Evolutionary conservation across 2,329 filamentous ascomycete genomes (phyloP), one percentile per base, ranked within the genome.

Genomic region (Trichoderma sp.): DNA sequence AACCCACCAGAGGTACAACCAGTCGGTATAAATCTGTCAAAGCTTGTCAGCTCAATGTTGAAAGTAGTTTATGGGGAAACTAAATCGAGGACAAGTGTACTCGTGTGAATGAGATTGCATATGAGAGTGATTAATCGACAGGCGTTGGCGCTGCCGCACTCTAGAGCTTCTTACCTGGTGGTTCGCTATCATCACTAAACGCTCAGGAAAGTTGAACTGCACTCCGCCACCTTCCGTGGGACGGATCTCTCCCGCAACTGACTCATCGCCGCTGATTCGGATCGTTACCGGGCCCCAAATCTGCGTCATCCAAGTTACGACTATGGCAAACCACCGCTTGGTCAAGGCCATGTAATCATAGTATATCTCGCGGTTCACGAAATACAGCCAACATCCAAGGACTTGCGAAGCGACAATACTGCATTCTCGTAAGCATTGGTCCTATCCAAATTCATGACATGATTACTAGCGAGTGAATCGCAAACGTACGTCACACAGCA

Each of bases 1-100:
- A 30, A 94, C 91, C 94, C 94, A 97, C 94, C 94, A 97, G 8
- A 97, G 87, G 79, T 97, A 97, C 9, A 97, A 82, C 94, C 93
- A 97, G 82, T 97, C 93, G 9, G 93, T 95, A 79, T 97, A 97
- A 67, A 97, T 90, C 88, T 88, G 75, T 30, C 12, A 6, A 20
- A 12, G 15, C 3, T 9, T 6, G 59, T 71, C 30, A 71, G 68
- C 53, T 34, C 58, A 66, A n/a, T 30, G 11, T 50, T 30, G 32
- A 20, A 32, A 28, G 15, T 23, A 12, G 5, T 30, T 2, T 9
- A 6, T 13, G 11, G 15, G 15, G 43, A n/a, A 8, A 9, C 3
- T 8, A 6, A 15, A 23, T 20, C 15, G 17, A 26, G 36, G 12
- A 8, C 17, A 26, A 59, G 20, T 13, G n/a, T 47, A 0, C n/a